Evolutionary conservation across 2,329 filamentous ascomycete species (phyloP).

Genomic region (Paecilomyces dactylethromorphus): DNA sequence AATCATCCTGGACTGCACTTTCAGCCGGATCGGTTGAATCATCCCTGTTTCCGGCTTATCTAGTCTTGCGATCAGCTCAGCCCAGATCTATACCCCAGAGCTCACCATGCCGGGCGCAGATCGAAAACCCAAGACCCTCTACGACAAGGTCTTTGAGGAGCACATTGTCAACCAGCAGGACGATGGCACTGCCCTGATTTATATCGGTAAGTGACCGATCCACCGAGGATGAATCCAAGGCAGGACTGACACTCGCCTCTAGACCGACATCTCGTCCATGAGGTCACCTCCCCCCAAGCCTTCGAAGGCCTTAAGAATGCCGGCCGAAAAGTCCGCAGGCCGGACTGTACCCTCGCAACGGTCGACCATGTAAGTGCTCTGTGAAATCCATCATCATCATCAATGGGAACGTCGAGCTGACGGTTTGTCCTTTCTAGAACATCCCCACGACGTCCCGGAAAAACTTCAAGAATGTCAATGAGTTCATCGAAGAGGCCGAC

Average conservation of each 20-base stretch:
- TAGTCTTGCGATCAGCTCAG: no score
- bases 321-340: conserved; percentile 77
- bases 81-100: not conserved
- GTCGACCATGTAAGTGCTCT: conserved; percentile 76
- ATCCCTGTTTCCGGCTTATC: not conserved
- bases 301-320: conserved; percentile 94
- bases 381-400: not conserved
- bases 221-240: not conserved
- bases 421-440: conserved; percentile 58
- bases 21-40: not conserved
- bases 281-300: conserved; percentile 98
- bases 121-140: conserved; percentile 72
- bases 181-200: conserved; percentile 85
- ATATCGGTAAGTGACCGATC: conserved; percentile 64
- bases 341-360: conserved; percentile 93
- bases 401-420: not conserved
- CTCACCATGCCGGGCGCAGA: conserved; percentile 68
- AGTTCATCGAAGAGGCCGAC: conserved; percentile 92
- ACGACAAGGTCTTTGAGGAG: conserved; percentile 94
- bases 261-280: conserved; percentile 95
- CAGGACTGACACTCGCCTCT: conserved; percentile 16
- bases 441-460: conserved; percentile 88
- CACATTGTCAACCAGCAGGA: conserved; percentile 94
- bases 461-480: conserved; percentile 84
- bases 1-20: not conserved